These are phyloP conservation scores for Inga leiocalycina DNA, from an alignment of 306 rosid genomes.

Conservation along the genomic window DNA sequence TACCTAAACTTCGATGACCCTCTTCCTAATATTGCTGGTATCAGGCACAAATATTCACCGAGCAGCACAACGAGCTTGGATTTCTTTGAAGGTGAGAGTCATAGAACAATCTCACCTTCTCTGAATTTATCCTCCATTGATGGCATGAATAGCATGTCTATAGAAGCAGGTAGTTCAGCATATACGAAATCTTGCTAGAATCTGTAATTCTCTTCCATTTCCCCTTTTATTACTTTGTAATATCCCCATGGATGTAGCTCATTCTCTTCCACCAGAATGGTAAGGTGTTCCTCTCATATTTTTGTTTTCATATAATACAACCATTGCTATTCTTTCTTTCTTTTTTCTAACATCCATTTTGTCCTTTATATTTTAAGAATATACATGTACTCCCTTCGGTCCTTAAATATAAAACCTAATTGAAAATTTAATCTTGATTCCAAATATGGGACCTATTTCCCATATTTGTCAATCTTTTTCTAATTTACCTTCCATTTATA, in stretches of 20 bases:
- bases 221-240: background rate
- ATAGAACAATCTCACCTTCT: background rate
- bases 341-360: background rate
- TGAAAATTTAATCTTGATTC: too few relatives aligned
- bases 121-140: conserved; percentile 34
- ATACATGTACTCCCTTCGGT: background rate
- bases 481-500: too few relatives aligned
- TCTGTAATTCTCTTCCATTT: background rate
- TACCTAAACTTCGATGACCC: conserved; percentile 54
- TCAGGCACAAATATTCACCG: conserved; percentile 9
- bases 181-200: background rate
- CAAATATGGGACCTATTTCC: too few relatives aligned
- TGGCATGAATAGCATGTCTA: conserved; percentile 35
- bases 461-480: too few relatives aligned
- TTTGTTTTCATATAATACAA: background rate
- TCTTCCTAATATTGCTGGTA: conserved; percentile 41
- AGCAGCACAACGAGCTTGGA: conserved; percentile 31
- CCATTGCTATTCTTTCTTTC: background rate
- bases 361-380: background rate
- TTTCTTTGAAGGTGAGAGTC: conserved; percentile 32
- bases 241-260: background rate
- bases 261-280: background rate
- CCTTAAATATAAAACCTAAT: too few relatives aligned
- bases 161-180: conserved; percentile 50
- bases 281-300: background rate